Base-by-base conservation (phyloP, 179 eudicot species). In the Carnegiea gigantea region DNA sequence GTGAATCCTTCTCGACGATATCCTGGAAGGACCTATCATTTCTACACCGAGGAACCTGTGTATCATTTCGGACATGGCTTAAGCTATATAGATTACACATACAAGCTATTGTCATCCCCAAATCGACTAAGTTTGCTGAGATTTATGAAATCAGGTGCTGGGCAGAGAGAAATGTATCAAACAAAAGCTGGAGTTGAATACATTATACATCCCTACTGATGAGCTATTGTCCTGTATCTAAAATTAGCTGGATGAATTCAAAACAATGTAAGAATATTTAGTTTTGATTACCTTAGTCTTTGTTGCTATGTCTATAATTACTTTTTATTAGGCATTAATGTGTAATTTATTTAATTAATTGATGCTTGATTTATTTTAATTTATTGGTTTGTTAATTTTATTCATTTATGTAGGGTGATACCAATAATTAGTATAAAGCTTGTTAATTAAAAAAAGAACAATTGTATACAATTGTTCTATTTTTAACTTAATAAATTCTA, bases 21-120 rank as follows among this genome's bases (percentile, higher is more conserved):
- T 86, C 98, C 98, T 0, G 99, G 99, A 81, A 90, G 99, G 87
- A 94, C 98, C 76, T 88, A 96, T 72, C 89, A 98, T 67, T 96
- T 96, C 77, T 96, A 96, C 81, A 92, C 93, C 1, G 98, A 95
- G 54, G 85, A 88, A 24, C 80, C 80, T 20, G 83, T 94, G 6
- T 96, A 90, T 74, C 85, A 80, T n/a, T 96, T 96, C 80, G 99
- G 99, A 67, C 83, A 96, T 54, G 98, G 99, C 78, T 83, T 92
- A 75, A 94, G 98, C 90, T 96, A 94, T 75, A 83, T 96, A 15
- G 83, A 30, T n/a, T 94, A 86, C 93, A 85, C 86, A 11, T 90
- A 91, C 89, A 90, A 88, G 79, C 73, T 94, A 70, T n/a, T 90
- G 79, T 88, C 94, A 33, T 88, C 90, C 6, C 95, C 96, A 44